These are phyloP conservation scores for Pogostemon cablin DNA, from an alignment of 257 asterid species.

Conservation along the genomic window DNA sequence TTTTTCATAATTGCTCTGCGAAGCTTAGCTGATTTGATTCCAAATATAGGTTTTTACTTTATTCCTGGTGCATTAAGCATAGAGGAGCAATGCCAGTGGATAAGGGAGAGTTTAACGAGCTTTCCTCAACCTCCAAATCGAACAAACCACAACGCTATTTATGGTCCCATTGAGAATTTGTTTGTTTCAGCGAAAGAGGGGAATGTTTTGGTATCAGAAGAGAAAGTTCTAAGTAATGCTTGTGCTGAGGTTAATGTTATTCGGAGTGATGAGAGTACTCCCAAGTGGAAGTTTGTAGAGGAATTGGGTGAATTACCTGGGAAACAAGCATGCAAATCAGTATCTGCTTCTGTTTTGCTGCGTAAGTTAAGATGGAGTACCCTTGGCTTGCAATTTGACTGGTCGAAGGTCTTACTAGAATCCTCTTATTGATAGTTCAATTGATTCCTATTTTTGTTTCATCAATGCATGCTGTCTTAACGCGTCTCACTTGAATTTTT, in stretches of 20 bases:
- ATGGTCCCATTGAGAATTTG: constrained; percentile 75
- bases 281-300: constrained; percentile 59
- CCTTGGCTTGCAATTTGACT: constrained; percentile 98
- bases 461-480: constrained; percentile 2
- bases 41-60: constrained; percentile 76
- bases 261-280: constrained; percentile 30
- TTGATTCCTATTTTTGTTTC: constrained; percentile 26
- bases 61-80: constrained; percentile 81
- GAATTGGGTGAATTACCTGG: constrained; percentile 41
- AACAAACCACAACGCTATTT: constrained; percentile 85
- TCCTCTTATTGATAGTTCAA: constrained; percentile 38
- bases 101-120: constrained; percentile 74
- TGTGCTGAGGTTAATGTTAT: constrained; percentile 33
- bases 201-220: constrained; percentile 54
- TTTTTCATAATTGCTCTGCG: not conserved
- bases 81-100: constrained; percentile 84
- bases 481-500: not conserved
- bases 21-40: constrained; percentile 12
- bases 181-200: constrained; percentile 69
- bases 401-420: constrained; percentile 91
- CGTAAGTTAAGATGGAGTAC: constrained; percentile 99
- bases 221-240: constrained; percentile 30
- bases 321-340: constrained; percentile 51
- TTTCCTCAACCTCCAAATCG: constrained; percentile 94
- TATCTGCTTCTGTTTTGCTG: constrained; percentile 83